phyloP scores from a whole-genome alignment of 192 early-diverging fungal genomes.

The Globomyces pollinis-pini region DNA sequence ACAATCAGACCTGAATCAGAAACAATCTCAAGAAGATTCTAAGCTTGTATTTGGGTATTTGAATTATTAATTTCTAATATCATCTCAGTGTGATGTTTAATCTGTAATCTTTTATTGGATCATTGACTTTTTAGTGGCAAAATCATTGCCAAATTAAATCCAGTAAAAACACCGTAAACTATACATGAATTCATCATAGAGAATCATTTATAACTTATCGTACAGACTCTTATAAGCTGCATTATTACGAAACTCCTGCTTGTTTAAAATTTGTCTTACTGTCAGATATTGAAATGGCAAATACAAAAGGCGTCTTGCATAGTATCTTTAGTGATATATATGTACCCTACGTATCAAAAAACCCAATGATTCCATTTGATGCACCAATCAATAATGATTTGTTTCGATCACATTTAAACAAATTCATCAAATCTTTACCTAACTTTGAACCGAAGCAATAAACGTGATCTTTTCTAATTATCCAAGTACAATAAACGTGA shows the following conservation, averaged over 20 bases:
- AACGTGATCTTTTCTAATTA: no score
- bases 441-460: no score
- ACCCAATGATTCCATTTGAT: conserved; percentile 64
- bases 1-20: neutral
- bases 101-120: no score
- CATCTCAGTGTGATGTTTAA: conserved; percentile 91
- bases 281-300: conserved; percentile 62
- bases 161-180: neutral
- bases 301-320: neutral
- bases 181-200: conserved; percentile 38
- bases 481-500: no score
- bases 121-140: no score
- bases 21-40: conserved; percentile 63
- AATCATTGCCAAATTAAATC: conserved; percentile 70
- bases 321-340: conserved; percentile 43
- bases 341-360: conserved; percentile 89
- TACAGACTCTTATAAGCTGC: conserved; percentile 80
- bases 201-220: conserved; percentile 61
- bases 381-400: conserved; percentile 33
- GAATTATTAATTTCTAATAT: no score
- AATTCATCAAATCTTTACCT: conserved; percentile 16
- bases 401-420: conserved; percentile 24
- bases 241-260: conserved; percentile 84
- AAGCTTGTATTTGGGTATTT: conserved; percentile 97
- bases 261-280: conserved; percentile 83